A percentile compares a stretch with the other conserved stretches of the same genome.
Evolutionary conservation across 345 rosid genomes (phyloP).

Genomic region (Populus pruinosa): DNA sequence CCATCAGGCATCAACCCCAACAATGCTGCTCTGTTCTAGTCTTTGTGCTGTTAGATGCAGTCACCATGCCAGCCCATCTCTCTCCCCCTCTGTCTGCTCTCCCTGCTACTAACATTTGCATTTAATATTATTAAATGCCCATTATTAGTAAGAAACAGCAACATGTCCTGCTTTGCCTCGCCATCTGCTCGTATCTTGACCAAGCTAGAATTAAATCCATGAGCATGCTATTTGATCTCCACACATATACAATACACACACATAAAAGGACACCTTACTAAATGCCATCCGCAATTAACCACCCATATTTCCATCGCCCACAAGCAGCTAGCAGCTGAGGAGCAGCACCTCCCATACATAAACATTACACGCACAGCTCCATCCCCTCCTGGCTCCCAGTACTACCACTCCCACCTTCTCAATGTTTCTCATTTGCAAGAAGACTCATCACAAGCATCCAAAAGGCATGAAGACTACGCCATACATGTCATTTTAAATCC

Average conservation of each 20-base stretch:
- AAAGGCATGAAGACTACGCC: slow-evolving; percentile 17
- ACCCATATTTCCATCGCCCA: slow-evolving; percentile 1
- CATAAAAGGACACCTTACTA: slow-evolving; percentile 48
- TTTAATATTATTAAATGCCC: neutral
- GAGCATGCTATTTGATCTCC: neutral
- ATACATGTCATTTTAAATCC: neutral
- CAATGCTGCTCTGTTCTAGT: slow-evolving; percentile 10
- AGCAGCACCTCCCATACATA: neutral
- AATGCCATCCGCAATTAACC: slow-evolving; percentile 37
- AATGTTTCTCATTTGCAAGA: neutral
- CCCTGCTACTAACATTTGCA: neutral
- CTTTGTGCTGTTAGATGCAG: neutral
- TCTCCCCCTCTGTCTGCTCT: slow-evolving; percentile 1
- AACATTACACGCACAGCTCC: neutral
- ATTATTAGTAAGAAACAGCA: neutral
- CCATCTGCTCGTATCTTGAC: too few species aligned
- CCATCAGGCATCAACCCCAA: slow-evolving; percentile 20
- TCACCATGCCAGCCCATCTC: slow-evolving; percentile 11
- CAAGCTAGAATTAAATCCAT: neutral
- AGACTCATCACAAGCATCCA: slow-evolving; percentile 28
- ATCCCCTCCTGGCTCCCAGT: neutral
- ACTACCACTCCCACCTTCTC: neutral
- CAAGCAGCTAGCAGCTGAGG: neutral
- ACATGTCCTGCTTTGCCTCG: neutral
- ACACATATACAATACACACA: neutral